phyloP scores from a whole-genome alignment of 129 eudicot genomes.

The Helichrysum umbraculigerum region DNA sequence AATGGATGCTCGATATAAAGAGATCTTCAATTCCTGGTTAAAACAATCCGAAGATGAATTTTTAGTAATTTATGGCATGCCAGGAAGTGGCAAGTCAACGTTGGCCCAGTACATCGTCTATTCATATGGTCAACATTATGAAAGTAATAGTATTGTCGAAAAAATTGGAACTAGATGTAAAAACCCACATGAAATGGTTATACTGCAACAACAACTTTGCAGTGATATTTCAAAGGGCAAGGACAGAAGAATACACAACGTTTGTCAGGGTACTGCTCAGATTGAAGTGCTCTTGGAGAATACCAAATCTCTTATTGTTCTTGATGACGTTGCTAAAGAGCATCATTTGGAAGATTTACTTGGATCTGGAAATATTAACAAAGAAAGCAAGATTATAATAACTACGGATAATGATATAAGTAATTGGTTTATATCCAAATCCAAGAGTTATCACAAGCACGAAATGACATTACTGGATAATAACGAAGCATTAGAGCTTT shows the following conservation, averaged over 20 bases:
- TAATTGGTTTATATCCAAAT: constrained; percentile 9
- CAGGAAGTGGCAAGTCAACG: constrained; percentile 37
- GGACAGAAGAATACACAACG: not conserved
- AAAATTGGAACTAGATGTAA: not conserved
- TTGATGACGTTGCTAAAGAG: constrained; percentile 15
- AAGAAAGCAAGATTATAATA: constrained; percentile 19
- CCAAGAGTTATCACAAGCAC: constrained; percentile 1
- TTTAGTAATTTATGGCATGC: constrained; percentile 15
- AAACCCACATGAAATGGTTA: constrained; percentile 11
- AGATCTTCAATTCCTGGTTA: constrained; percentile 13
- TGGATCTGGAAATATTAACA: not conserved
- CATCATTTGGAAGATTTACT: not conserved
- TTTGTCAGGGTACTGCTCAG: not conserved
- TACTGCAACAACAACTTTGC: constrained; percentile 28
- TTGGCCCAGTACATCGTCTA: constrained; percentile 22
- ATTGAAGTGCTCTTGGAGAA: not conserved
- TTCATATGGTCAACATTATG: constrained; percentile 16
- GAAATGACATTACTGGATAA: not conserved
- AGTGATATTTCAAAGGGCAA: constrained; percentile 15
- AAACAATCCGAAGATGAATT: not conserved
- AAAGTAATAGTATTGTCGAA: constrained; percentile 22
- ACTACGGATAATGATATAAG: not conserved
- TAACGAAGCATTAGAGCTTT: not conserved
- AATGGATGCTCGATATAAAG: constrained; percentile 2
- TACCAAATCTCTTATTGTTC: constrained; percentile 8